Conservation (phyloP, 2,329 filamentous ascomycete genomes). For the Nemania sp. region DNA sequence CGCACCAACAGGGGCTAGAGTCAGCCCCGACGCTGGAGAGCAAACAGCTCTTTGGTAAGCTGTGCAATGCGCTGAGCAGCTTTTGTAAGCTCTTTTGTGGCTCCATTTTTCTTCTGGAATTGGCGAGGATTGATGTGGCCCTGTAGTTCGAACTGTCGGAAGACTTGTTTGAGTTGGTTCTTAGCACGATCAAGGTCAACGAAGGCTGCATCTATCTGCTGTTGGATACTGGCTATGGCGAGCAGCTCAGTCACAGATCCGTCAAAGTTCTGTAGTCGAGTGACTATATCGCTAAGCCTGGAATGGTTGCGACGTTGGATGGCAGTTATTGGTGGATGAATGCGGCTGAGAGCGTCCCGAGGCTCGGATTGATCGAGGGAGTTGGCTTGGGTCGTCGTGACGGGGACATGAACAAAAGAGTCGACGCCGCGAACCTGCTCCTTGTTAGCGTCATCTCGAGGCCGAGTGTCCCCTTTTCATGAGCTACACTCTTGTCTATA, state of each 20-base stretch:
- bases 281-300: slow-evolving; percentile 11
- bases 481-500: too few relatives aligned
- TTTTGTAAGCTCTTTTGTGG: slow-evolving; percentile 12
- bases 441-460: not conserved
- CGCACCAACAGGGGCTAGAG: not conserved
- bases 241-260: slow-evolving; percentile 24
- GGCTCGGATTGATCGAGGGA: not conserved
- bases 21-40: slow-evolving; percentile 3
- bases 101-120: slow-evolving; percentile 10
- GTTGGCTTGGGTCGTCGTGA: not conserved
- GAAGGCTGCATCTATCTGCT: slow-evolving; percentile 22
- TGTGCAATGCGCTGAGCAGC: slow-evolving; percentile 18
- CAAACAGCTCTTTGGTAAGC: slow-evolving; percentile 17
- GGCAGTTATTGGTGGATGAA: not conserved
- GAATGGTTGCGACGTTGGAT: slow-evolving; percentile 21
- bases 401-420: slow-evolving; percentile 4
- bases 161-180: slow-evolving; percentile 16
- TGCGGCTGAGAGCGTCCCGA: not conserved
- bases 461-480: not conserved
- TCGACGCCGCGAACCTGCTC: not conserved
- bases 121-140: slow-evolving; percentile 23
- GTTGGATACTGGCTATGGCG: slow-evolving; percentile 19
- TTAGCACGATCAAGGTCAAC: slow-evolving; percentile 20
- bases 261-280: slow-evolving; percentile 22
- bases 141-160: slow-evolving; percentile 16